Evolutionary conservation across 257 asterid genomes (phyloP).

Genomic region (Lavandula angustifolia): DNA sequence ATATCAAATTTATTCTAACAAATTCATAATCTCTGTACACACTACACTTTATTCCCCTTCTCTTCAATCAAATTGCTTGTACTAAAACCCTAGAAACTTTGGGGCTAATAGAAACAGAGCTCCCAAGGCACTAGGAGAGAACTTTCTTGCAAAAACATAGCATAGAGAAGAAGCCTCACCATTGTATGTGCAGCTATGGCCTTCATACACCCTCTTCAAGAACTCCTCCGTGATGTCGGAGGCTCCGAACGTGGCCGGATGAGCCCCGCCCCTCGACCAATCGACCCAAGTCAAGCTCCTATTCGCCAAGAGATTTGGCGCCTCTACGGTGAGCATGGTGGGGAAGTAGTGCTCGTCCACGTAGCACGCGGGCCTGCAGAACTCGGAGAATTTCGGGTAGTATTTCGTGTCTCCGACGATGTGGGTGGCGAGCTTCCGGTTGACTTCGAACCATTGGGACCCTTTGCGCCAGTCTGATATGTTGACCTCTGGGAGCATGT

Average conservation of each 20-base stretch:
- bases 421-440: conserved; percentile 50
- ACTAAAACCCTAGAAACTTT: conserved; percentile 49
- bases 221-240: conserved; percentile 48
- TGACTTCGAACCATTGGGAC: conserved; percentile 68
- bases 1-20: background rate
- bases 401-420: conserved; percentile 46
- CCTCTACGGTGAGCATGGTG: conserved; percentile 53
- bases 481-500: conserved; percentile 62
- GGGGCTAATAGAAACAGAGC: conserved; percentile 53
- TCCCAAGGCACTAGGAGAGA: conserved; percentile 57
- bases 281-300: conserved; percentile 63
- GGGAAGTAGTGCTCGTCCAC: conserved; percentile 76
- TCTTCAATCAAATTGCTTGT: background rate
- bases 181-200: conserved; percentile 47
- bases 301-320: conserved; percentile 46
- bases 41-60: background rate
- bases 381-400: conserved; percentile 55
- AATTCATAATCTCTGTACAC: too few relatives aligned
- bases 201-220: conserved; percentile 40
- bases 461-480: conserved; percentile 68
- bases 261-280: conserved; percentile 80
- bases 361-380: conserved; percentile 61
- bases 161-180: conserved; percentile 41
- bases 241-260: conserved; percentile 61
- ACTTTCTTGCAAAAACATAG: conserved; percentile 59